Percentiles rank a stretch among this genome's conserved stretches.
phyloP scores from a whole-genome alignment of 1,284 basidiomycete species.

The Ceratobasidium theobromae region DNA sequence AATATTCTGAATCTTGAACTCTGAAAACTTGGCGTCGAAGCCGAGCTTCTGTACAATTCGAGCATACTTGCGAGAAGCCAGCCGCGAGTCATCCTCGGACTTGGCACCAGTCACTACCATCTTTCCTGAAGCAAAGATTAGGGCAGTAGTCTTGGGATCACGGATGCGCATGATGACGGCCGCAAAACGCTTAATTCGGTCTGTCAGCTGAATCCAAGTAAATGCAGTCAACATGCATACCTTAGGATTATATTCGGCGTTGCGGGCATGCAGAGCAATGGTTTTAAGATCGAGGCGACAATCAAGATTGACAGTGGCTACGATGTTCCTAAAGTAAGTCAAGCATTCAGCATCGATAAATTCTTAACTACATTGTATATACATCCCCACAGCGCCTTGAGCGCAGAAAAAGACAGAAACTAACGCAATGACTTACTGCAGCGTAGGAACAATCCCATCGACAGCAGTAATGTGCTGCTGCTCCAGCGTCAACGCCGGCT shows the following conservation, averaged over 20 bases:
- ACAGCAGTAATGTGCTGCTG: conserved; percentile 92
- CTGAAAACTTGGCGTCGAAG: conserved; percentile 98
- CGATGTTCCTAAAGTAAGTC: conserved; percentile 72
- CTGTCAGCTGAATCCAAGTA: conserved; percentile 44
- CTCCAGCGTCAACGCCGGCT: conserved; percentile 69
- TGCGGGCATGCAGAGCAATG: conserved; percentile 95
- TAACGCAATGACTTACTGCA: conserved; percentile 58
- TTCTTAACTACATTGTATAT: conserved; percentile 27
- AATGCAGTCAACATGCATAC: conserved; percentile 56
- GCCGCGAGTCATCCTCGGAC: conserved; percentile 95
- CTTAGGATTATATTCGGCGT: conserved; percentile 99
- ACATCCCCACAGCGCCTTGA: conserved; percentile 29
- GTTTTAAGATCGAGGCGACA: conserved; percentile 98
- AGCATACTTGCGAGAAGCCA: conserved; percentile 98
- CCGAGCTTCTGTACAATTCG: conserved; percentile 99
- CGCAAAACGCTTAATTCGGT: conserved; percentile 88
- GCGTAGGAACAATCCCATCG: conserved; percentile 90
- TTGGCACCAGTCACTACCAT: conserved; percentile 99
- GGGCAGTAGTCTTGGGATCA: conserved; percentile 98
- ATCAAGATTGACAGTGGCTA: conserved; percentile 98
- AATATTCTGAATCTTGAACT: conserved; percentile 99
- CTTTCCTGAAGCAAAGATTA: conserved; percentile 99
- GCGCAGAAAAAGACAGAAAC: conserved; percentile 23
- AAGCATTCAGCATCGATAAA: conserved; percentile 19
- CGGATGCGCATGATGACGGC: conserved; percentile 99